Percentiles rank a stretch among this genome's conserved stretches.
phyloP scores from a whole-genome alignment of 805 yeast genomes.

The Starmerella kuoi region DNA sequence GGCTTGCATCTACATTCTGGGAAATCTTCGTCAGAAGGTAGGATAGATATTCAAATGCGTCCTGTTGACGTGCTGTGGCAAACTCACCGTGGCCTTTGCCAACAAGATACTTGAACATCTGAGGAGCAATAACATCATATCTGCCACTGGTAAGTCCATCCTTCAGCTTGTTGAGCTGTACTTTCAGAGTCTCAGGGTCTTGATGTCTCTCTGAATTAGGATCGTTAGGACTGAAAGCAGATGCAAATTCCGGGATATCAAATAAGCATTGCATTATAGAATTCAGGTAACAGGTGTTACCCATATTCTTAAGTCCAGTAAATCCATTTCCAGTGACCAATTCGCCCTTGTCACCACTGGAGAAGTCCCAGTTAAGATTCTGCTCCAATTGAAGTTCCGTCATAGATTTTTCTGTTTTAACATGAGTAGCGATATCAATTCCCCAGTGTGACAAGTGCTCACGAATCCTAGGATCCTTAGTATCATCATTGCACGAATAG shows the following conservation, averaged over 20 bases:
- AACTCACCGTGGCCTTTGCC: conserved; percentile 77
- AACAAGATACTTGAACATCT: conserved; percentile 58
- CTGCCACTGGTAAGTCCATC: conserved; percentile 70
- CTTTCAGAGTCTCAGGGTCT: conserved; percentile 54
- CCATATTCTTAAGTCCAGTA: conserved; percentile 80
- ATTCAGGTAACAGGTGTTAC: conserved; percentile 84
- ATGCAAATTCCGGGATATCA: conserved; percentile 29
- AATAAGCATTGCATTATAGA: conserved; percentile 68
- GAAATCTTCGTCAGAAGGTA: conserved; percentile 53
- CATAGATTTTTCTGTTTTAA: conserved; percentile 76
- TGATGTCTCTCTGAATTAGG: conserved; percentile 40
- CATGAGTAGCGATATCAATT: conserved; percentile 43
- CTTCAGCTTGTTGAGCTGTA: conserved; percentile 66
- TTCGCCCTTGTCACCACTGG: conserved; percentile 45
- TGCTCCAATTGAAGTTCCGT: conserved; percentile 88
- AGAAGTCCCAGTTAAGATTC: conserved; percentile 86
- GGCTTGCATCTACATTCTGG: conserved; percentile 26
- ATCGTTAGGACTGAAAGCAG: conserved; percentile 23
- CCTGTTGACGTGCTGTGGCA: conserved; percentile 81
- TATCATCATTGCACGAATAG: conserved; percentile 80
- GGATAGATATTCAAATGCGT: conserved; percentile 78
- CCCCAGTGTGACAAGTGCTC: conserved; percentile 46
- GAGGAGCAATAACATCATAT: conserved; percentile 59
- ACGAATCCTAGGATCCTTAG: conserved; percentile 51
- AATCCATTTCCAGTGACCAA: conserved; percentile 65